These are phyloP conservation scores for Cucurbitaria berberidis DNA, from an alignment of 2,329 filamentous ascomycete species.

Conservation along the genomic window DNA sequence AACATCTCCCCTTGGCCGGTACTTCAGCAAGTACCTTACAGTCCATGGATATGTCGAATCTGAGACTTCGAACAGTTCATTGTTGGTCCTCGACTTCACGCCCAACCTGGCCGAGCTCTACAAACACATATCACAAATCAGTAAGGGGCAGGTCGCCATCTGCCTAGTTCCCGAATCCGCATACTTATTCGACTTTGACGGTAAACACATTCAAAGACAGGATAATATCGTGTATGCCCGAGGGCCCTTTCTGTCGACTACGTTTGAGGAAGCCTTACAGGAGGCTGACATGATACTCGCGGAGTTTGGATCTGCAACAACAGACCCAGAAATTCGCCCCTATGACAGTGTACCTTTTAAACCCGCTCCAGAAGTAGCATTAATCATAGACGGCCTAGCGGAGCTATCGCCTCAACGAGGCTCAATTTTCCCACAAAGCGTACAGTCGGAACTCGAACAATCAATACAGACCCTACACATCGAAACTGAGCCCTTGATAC, in stretches of 20 bases:
- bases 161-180: slow-evolving; percentile 39
- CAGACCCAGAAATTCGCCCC: neutral
- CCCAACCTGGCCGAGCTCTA: slow-evolving; percentile 26
- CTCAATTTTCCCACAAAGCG: slow-evolving; percentile 10
- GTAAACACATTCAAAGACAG: slow-evolving; percentile 13
- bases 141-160: slow-evolving; percentile 28
- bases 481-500: neutral
- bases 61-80: slow-evolving; percentile 7
- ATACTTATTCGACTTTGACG: slow-evolving; percentile 22
- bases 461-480: neutral
- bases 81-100: slow-evolving; percentile 37
- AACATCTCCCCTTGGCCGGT: slow-evolving; percentile 14
- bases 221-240: slow-evolving; percentile 33
- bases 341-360: slow-evolving; percentile 4
- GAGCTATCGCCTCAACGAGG: neutral
- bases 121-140: slow-evolving; percentile 12
- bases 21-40: slow-evolving; percentile 22
- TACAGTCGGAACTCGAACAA: slow-evolving; percentile 5
- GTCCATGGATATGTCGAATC: slow-evolving; percentile 21
- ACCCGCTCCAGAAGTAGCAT: neutral
- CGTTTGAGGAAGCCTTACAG: slow-evolving; percentile 21
- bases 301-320: slow-evolving; percentile 5
- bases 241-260: slow-evolving; percentile 33
- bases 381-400: neutral
- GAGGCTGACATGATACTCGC: slow-evolving; percentile 19